Conservation (phyloP, 805 yeast genomes). For the Teunomyces kruisii region DNA sequence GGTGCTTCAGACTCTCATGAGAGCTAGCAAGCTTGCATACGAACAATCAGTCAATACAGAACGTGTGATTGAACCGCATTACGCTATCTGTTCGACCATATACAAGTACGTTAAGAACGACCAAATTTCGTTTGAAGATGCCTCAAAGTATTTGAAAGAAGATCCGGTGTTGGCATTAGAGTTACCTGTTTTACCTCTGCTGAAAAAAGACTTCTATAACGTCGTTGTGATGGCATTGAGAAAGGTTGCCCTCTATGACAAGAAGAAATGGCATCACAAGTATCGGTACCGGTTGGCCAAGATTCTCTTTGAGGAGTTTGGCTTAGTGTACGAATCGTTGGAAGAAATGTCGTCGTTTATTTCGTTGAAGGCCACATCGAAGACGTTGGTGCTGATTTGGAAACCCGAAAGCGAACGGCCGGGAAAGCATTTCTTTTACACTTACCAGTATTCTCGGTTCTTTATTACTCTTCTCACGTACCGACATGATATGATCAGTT, state of each 20-base stretch:
- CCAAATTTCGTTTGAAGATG: slow-evolving; percentile 35
- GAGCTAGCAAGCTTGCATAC: slow-evolving; percentile 46
- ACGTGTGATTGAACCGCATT: slow-evolving; percentile 75
- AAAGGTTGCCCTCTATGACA: slow-evolving; percentile 58
- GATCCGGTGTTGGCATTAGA: slow-evolving; percentile 29
- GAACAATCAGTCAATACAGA: slow-evolving; percentile 45
- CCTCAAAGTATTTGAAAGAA: slow-evolving; percentile 35
- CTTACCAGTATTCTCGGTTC: slow-evolving; percentile 65
- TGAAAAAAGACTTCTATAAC: slow-evolving; percentile 25
- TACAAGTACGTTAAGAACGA: slow-evolving; percentile 53
- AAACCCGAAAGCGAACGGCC: slow-evolving; percentile 89
- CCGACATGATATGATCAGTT: slow-evolving; percentile 55
- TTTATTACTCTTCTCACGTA: slow-evolving; percentile 55
- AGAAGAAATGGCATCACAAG: slow-evolving; percentile 89
- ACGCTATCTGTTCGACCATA: slow-evolving; percentile 54
- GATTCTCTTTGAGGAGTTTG: slow-evolving; percentile 54
- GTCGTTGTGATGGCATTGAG: slow-evolving; percentile 47
- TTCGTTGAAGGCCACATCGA: slow-evolving; percentile 63
- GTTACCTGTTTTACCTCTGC: neutral
- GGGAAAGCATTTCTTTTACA: slow-evolving; percentile 86
- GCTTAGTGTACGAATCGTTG: slow-evolving; percentile 54
- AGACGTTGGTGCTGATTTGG: slow-evolving; percentile 84
- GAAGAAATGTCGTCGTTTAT: slow-evolving; percentile 65
- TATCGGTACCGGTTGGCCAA: slow-evolving; percentile 73
- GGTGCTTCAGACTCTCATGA: slow-evolving; percentile 42